Evolutionary conservation across 192 early-diverging fungal species (phyloP), one percentile per base, ranked within the genome.

Genomic region (Phycomyces blakesleeanus): DNA sequence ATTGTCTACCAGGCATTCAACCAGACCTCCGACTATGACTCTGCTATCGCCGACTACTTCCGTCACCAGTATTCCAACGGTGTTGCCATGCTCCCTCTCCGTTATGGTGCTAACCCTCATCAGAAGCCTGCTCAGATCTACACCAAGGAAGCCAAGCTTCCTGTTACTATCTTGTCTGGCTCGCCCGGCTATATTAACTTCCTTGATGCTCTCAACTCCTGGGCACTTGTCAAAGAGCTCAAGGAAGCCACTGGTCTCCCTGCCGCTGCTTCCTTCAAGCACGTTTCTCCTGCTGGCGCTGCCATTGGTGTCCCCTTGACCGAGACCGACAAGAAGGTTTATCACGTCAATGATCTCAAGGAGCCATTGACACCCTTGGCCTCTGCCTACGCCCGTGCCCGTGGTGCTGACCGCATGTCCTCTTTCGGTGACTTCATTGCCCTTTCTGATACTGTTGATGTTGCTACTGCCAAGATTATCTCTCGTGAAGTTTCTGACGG

Each of bases 351-450:
- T 68, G 93, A 93, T 65, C 68, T 95, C 49, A 79, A 81, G 63
- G 74, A 85, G 7, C 74, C 81, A 15, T 83, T 98, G 53, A 82
- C 91, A 24, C 93, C 94, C 29, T 81, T 96, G 37, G 94, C 95
- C 29, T 75, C 78, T 29, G 97, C 97, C 14, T 99, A 99, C 74
- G 95, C 97, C 42, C 92, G 97, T 68, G 97, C 97, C 20, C 90
- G 97, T 61, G 97, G 97, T 44, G 95, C 95, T 49, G 97, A 99
- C 75, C 92, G 97, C 74, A 99, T 99, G 97, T 94, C 91, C 60
- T 95, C 93, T 21, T 99, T 99, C 62, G 97, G 97, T 71, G 97
- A 98, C 79, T 98, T 95, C 89, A 95, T 97, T 56, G 97, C 95
- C 41, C 80, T 98, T 29, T 91, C 89, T 52, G 90, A 93, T 69